These are phyloP conservation scores for Quercus glauca DNA, from an alignment of 306 rosid genomes.

Conservation along the genomic window DNA sequence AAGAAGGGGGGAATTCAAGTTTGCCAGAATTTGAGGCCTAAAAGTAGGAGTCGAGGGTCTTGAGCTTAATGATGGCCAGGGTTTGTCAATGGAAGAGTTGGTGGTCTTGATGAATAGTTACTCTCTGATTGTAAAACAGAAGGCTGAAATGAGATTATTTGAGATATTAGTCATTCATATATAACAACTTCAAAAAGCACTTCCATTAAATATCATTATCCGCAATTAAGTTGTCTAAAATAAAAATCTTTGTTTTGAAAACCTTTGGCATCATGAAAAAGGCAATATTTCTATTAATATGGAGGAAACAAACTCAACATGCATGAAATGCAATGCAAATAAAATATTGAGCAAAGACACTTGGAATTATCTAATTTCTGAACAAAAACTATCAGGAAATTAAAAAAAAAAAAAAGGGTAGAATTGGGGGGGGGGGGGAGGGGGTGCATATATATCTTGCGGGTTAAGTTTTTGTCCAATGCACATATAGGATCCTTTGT, in stretches of 20 bases:
- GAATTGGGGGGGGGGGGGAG: too few species aligned
- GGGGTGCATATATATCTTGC: too few species aligned
- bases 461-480: too few species aligned
- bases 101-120: constrained; percentile 62
- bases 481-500: too few species aligned
- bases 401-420: too few species aligned
- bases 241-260: background rate
- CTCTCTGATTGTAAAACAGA: constrained; percentile 83
- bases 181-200: background rate
- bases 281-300: background rate
- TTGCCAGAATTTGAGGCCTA: constrained; percentile 79
- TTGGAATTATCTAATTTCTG: too few species aligned
- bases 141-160: constrained; percentile 48
- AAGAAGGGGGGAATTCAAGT: constrained; percentile 52
- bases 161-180: constrained; percentile 18
- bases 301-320: background rate
- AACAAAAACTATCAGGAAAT: too few species aligned
- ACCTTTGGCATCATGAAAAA: background rate
- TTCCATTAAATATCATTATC: background rate
- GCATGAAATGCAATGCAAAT: too few species aligned
- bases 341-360: too few species aligned
- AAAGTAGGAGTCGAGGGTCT: constrained; percentile 93
- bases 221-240: background rate
- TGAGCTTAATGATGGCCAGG: constrained; percentile 59
- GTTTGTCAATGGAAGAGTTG: constrained; percentile 52